These are phyloP conservation scores for Diaporthe sp. DNA, from an alignment of 2,329 filamentous ascomycete genomes.

Conservation along the genomic window DNA sequence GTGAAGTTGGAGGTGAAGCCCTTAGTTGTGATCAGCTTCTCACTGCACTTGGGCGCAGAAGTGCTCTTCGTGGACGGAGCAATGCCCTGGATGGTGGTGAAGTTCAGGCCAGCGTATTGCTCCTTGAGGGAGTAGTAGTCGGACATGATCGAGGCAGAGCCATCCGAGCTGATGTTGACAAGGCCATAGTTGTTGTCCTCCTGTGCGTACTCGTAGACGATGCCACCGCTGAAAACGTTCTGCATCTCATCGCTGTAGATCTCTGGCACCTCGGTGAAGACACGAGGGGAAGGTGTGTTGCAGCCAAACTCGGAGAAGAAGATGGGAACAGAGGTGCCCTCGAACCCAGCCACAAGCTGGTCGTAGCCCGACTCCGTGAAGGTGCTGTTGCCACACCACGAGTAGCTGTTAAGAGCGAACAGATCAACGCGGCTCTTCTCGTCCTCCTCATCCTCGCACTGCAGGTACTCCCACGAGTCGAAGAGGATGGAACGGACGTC, in stretches of 20 bases:
- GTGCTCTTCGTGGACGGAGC: conserved; percentile 68
- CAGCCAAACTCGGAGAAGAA: conserved; percentile 89
- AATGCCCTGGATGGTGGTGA: conserved; percentile 73
- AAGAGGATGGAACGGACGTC: conserved; percentile 81
- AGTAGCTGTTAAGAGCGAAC: conserved; percentile 84
- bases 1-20: conserved; percentile 86
- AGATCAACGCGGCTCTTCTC: conserved; percentile 78
- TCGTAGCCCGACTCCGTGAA: conserved; percentile 69
- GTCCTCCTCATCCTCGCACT: conserved; percentile 67
- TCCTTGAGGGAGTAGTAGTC: conserved; percentile 82
- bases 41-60: conserved; percentile 73
- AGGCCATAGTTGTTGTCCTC: conserved; percentile 77
- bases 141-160: conserved; percentile 67
- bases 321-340: conserved; percentile 75
- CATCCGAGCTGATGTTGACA: conserved; percentile 71
- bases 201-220: conserved; percentile 86
- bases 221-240: conserved; percentile 77
- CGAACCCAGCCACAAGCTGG: conserved; percentile 73
- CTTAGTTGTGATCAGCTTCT: conserved; percentile 73
- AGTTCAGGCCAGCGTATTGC: conserved; percentile 83
- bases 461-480: conserved; percentile 83
- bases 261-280: conserved; percentile 81
- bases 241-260: conserved; percentile 82
- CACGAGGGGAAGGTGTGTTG: conserved; percentile 78
- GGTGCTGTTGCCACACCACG: conserved; percentile 71